Percentiles rank a stretch among this genome's conserved stretches.
Evolutionary conservation across 1,284 basidiomycete genomes (phyloP).

Genomic region (Abortiporus biennis): DNA sequence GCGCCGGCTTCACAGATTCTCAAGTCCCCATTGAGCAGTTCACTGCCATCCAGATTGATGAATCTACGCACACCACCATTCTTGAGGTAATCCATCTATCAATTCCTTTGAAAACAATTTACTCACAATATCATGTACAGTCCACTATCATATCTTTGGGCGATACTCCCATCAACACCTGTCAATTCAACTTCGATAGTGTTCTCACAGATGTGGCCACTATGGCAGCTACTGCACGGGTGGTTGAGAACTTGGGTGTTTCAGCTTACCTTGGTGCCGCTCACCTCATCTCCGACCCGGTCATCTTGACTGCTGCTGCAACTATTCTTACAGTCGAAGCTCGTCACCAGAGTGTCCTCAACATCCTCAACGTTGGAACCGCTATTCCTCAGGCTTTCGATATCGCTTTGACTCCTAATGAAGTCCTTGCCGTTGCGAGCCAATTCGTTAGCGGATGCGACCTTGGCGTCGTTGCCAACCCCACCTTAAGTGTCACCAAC

Average conservation of each 20-base stretch:
- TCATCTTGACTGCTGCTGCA: slow-evolving; percentile 62
- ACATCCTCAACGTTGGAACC: slow-evolving; percentile 56
- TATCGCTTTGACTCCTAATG: slow-evolving; percentile 57
- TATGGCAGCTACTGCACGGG: slow-evolving; percentile 70
- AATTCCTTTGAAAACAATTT: neutral
- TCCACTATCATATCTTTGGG: slow-evolving; percentile 49
- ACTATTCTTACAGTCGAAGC: slow-evolving; percentile 80
- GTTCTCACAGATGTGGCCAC: slow-evolving; percentile 63
- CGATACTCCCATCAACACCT: slow-evolving; percentile 44
- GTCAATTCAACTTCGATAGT: slow-evolving; percentile 64
- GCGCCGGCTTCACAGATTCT: slow-evolving; percentile 61
- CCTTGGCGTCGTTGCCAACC: slow-evolving; percentile 57
- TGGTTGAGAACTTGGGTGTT: slow-evolving; percentile 79
- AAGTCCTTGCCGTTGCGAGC: slow-evolving; percentile 70
- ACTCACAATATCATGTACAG: slow-evolving; percentile 20
- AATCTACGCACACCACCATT: slow-evolving; percentile 49
- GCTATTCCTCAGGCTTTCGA: slow-evolving; percentile 69
- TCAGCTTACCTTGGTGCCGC: slow-evolving; percentile 77
- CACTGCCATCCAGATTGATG: slow-evolving; percentile 54
- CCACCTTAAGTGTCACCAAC: slow-evolving; percentile 60
- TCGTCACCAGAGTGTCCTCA: slow-evolving; percentile 75
- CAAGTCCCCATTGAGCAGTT: slow-evolving; percentile 59
- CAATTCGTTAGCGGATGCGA: slow-evolving; percentile 72
- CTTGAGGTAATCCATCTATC: slow-evolving; percentile 35
- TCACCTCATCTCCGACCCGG: slow-evolving; percentile 56